phyloP scores from a whole-genome alignment of 2,329 filamentous ascomycete genomes.

The Fusarium nanum region DNA sequence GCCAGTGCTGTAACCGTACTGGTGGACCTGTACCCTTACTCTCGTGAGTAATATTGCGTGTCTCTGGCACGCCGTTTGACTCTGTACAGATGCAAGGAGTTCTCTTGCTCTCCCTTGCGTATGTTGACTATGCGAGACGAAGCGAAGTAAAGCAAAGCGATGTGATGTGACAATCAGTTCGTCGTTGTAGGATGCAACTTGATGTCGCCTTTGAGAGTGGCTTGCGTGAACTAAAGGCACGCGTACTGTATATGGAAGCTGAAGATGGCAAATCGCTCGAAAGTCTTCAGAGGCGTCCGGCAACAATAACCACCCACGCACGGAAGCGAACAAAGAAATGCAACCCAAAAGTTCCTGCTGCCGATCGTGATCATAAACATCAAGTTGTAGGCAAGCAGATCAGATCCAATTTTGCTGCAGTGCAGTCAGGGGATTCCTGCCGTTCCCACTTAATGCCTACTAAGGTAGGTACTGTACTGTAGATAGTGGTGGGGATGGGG shows the following conservation, averaged over 20 bases:
- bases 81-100: slow-evolving; percentile 6
- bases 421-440: neutral
- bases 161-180: neutral
- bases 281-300: slow-evolving; percentile 16
- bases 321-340: slow-evolving; percentile 22
- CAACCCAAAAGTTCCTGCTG: slow-evolving; percentile 1
- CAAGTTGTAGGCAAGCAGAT: neutral
- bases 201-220: neutral
- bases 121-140: neutral
- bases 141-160: neutral
- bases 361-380: neutral
- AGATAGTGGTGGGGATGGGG: neutral
- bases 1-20: slow-evolving; percentile 7
- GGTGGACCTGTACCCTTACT: neutral
- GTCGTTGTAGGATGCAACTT: neutral
- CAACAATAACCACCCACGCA: slow-evolving; percentile 1
- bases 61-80: neutral
- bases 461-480: neutral
- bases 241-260: neutral
- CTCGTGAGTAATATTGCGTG: neutral
- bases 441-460: neutral
- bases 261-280: slow-evolving; percentile 5
- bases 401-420: neutral
- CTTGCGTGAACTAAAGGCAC: neutral
- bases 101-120: neutral